Conservation (phyloP, 2,329 filamentous ascomycete genomes). For the Plectosphaerella cucumerina region DNA sequence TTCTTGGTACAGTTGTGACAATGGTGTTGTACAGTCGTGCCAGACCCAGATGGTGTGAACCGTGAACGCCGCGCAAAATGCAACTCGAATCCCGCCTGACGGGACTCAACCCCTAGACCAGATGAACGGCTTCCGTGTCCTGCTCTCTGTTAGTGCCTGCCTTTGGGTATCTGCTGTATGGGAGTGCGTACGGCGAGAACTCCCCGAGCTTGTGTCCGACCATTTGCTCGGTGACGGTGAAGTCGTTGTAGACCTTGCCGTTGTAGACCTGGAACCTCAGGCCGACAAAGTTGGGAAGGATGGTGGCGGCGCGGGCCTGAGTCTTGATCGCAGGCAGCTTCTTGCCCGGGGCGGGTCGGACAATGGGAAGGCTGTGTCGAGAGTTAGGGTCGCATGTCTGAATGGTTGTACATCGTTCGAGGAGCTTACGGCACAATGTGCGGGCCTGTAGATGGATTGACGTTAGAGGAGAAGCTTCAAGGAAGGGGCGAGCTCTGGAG, state of each 20-base stretch:
- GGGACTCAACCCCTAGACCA: constrained; percentile 26
- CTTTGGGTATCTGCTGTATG: background rate
- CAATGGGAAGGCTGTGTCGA: constrained; percentile 55
- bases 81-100: background rate
- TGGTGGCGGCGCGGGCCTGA: constrained; percentile 81
- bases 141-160: constrained; percentile 16
- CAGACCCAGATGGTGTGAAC: background rate
- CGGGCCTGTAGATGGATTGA: constrained; percentile 31
- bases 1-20: background rate
- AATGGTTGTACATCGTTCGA: background rate
- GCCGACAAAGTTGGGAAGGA: constrained; percentile 88
- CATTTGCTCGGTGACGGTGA: constrained; percentile 90
- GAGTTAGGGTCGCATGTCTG: background rate
- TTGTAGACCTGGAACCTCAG: constrained; percentile 89
- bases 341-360: constrained; percentile 55
- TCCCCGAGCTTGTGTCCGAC: constrained; percentile 93
- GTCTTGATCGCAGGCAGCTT: constrained; percentile 73
- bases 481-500: background rate
- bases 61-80: constrained; percentile 1
- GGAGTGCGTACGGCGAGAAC: constrained; percentile 71
- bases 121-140: constrained; percentile 56
- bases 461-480: background rate
- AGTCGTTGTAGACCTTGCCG: constrained; percentile 79
- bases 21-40: background rate
- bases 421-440: constrained; percentile 49